phyloP scores from a whole-genome alignment of 2,329 filamentous ascomycete species.

The Xylariaceae sp. region DNA sequence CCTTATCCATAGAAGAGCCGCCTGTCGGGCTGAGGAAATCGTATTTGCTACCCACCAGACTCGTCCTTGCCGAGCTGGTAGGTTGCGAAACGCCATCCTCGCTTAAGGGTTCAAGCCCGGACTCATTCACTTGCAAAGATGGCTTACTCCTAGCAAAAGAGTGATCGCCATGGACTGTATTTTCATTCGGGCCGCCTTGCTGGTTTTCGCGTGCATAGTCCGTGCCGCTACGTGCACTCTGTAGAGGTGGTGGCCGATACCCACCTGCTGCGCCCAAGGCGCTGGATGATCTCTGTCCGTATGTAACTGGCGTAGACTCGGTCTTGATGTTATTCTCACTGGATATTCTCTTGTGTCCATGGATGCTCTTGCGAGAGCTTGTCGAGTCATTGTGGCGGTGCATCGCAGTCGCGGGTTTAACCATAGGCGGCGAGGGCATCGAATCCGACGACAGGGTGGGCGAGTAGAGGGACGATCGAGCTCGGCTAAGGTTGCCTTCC shows the following conservation, averaged over 20 bases:
- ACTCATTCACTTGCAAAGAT: constrained; percentile 46
- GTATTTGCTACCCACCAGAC: constrained; percentile 37
- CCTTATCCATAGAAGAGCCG: constrained; percentile 47
- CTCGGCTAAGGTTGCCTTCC: constrained; percentile 86
- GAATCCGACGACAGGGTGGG: constrained; percentile 45
- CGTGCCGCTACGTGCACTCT: constrained; percentile 48
- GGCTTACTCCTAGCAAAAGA: constrained; percentile 38
- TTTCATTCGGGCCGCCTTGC: constrained; percentile 29
- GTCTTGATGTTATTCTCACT: constrained; percentile 62
- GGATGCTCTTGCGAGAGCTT: constrained; percentile 31
- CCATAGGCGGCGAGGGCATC: constrained; percentile 55
- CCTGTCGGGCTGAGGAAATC: constrained; percentile 51
- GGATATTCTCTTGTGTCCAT: constrained; percentile 61
- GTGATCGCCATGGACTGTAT: constrained; percentile 26
- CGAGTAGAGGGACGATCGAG: constrained; percentile 67
- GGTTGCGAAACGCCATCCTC: constrained; percentile 51
- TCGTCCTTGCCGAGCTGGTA: constrained; percentile 25
- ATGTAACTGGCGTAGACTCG: constrained; percentile 44
- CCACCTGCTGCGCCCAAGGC: constrained; percentile 63
- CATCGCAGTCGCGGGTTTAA: constrained; percentile 44
- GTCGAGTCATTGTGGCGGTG: constrained; percentile 34
- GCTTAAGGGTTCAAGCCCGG: constrained; percentile 53
- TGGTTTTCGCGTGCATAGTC: constrained; percentile 43
- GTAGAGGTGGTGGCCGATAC: constrained; percentile 55
- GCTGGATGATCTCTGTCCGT: constrained; percentile 63